Evolutionary conservation across 169 alveolate species (phyloP), one percentile per base, ranked within the genome.

Genomic region (Plasmodium sp.): DNA sequence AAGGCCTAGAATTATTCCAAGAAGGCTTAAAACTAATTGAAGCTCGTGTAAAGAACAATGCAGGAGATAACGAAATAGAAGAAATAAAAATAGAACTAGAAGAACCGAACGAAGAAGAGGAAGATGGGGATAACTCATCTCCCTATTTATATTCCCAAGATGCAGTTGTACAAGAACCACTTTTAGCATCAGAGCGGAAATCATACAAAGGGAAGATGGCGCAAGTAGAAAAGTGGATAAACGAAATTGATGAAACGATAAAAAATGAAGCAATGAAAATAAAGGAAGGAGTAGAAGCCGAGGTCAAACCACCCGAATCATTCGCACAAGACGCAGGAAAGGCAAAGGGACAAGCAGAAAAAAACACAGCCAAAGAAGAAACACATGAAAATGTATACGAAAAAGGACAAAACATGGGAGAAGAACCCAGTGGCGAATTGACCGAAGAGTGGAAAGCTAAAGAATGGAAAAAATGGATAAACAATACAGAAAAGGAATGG

Each of bases 11-110:
- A 83, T 62, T 83, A 67, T 83, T 83, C 33, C 43, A 83, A 58
- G 82, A 83, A 83, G 92, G 92, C 67, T 34, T 83, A 83, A 83
- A 83, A 56, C 22, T 83, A 83, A 56, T 83, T 83, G 22, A 83
- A 83, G 81, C 39, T 16, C 77, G 82, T 31, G 81, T 39, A 83
- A 3, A 18, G 45, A 14, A 34, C 36, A 18, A 10, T 58, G 54
- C 77, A 6, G 92, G 81, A 5, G 92, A 48, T 33, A 3, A 10
- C 33, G 92, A 54, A 34, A 33, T 83, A 58, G 81, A 83, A n/a
- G 92, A 83, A 83, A 62, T 83, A 83, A 67, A 58, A 62, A 62
- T 83, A 56, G 92, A 58, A 58, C 10, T 83, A 58, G 92, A 83
- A 83, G 81, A 83, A 4, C 43, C 33, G 14, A 51, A 58, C 27